phyloP scores from a whole-genome alignment of 805 yeast genomes.

The Candida railenensis region DNA sequence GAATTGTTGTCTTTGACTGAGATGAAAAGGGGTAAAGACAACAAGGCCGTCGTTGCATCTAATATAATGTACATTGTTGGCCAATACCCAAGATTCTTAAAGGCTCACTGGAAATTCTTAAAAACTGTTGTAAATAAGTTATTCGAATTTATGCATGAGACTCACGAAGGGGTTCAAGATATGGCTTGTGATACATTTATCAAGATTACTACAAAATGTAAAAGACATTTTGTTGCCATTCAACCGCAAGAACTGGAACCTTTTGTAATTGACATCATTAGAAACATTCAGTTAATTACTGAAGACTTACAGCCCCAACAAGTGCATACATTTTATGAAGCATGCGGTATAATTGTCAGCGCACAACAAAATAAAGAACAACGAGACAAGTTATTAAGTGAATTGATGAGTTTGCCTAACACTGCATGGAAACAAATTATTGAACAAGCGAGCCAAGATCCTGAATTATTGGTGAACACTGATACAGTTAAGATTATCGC shows the following conservation, averaged over 20 bases:
- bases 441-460: conserved; percentile 79
- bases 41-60: conserved; percentile 99
- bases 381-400: conserved; percentile 69
- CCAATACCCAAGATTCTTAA: conserved; percentile 94
- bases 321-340: conserved; percentile 96
- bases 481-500: conserved; percentile 92
- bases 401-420: conserved; percentile 89
- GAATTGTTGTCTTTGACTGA: conserved; percentile 90
- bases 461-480: conserved; percentile 68
- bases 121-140: conserved; percentile 94
- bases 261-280: conserved; percentile 85
- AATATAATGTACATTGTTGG: conserved; percentile 99
- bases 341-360: conserved; percentile 89
- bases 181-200: conserved; percentile 99
- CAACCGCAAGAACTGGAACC: conserved; percentile 88
- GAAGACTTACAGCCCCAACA: conserved; percentile 95
- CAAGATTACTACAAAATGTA: conserved; percentile 92
- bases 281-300: conserved; percentile 79
- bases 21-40: conserved; percentile 95
- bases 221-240: conserved; percentile 86
- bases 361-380: conserved; percentile 74
- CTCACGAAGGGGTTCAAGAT: conserved; percentile 99
- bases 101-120: conserved; percentile 97
- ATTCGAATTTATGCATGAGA: conserved; percentile 99
- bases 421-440: conserved; percentile 92